phyloP scores from a whole-genome alignment of 2,329 filamentous ascomycete species.

The Fusarium succisae region DNA sequence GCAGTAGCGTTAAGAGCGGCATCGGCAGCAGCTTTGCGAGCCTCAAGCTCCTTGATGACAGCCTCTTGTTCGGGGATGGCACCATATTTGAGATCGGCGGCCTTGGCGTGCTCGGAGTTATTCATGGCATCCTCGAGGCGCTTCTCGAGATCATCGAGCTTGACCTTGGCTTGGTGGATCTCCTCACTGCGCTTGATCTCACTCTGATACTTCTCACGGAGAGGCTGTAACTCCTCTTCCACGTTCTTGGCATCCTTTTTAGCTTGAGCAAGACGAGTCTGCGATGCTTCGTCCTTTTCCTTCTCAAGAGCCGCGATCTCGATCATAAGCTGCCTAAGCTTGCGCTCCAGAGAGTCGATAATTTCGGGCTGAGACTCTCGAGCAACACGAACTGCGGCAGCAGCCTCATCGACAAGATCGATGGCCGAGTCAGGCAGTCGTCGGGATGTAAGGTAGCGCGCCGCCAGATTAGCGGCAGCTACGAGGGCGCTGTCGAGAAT shows the following conservation, averaged over 20 bases:
- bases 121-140: conserved; percentile 95
- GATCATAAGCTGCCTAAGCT: conserved; percentile 89
- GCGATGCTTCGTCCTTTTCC: conserved; percentile 94
- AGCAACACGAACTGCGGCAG: conserved; percentile 93
- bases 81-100: conserved; percentile 95
- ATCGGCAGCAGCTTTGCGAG: conserved; percentile 81
- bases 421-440: conserved; percentile 96
- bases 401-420: conserved; percentile 94
- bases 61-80: conserved; percentile 92
- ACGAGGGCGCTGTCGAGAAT: conserved; percentile 96
- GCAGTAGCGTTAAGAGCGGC: conserved; percentile 67
- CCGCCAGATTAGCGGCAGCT: conserved; percentile 87
- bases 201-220: conserved; percentile 94
- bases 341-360: conserved; percentile 92
- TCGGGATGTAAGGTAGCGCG: conserved; percentile 90
- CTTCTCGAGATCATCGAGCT: conserved; percentile 89
- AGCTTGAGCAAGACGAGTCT: conserved; percentile 81
- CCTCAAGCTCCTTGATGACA: conserved; percentile 83
- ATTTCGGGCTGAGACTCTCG: conserved; percentile 96
- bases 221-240: conserved; percentile 88
- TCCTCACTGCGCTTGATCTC: conserved; percentile 92
- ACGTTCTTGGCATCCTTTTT: conserved; percentile 94
- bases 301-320: conserved; percentile 95
- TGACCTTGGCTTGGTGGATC: conserved; percentile 93
- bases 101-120: conserved; percentile 82